A percentile compares a stretch with the other conserved stretches of the same genome.
These are phyloP conservation scores for Acanthamoeba lenticulata DNA, from an alignment of 208 protist genomes.

Conservation along the genomic window DNA sequence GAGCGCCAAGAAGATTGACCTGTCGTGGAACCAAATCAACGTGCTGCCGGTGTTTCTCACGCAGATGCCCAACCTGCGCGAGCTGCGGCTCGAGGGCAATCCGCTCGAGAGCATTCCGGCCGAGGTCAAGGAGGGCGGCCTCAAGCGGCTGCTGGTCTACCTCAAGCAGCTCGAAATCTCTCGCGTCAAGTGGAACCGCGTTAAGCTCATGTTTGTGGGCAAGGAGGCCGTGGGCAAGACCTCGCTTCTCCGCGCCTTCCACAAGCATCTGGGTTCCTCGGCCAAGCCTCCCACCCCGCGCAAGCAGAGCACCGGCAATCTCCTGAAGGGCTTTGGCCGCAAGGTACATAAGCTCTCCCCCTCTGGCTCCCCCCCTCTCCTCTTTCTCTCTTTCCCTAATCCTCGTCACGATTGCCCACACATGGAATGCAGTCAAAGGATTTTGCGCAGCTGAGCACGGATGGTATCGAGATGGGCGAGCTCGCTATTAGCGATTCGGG, in stretches of 20 bases:
- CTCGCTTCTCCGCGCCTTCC: background rate
- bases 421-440: background rate
- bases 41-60: background rate
- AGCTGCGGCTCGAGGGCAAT: background rate
- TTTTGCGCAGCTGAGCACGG: background rate
- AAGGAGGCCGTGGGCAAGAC: constrained; percentile 6
- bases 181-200: background rate
- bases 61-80: background rate
- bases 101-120: constrained; percentile 15
- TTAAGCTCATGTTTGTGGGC: constrained; percentile 46
- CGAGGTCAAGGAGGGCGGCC: background rate
- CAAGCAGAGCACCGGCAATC: background rate
- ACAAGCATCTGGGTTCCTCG: background rate
- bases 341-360: too few relatives aligned
- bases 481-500: background rate
- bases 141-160: background rate
- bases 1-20: background rate
- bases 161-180: background rate
- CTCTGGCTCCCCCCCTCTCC: too few relatives aligned
- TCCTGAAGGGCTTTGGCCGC: background rate
- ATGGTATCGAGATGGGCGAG: background rate
- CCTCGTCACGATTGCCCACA: too few relatives aligned
- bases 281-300: background rate
- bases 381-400: too few relatives aligned
- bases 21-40: background rate